phyloP scores from a whole-genome alignment of 305 asterid species.

The Plantago lanceolata region DNA sequence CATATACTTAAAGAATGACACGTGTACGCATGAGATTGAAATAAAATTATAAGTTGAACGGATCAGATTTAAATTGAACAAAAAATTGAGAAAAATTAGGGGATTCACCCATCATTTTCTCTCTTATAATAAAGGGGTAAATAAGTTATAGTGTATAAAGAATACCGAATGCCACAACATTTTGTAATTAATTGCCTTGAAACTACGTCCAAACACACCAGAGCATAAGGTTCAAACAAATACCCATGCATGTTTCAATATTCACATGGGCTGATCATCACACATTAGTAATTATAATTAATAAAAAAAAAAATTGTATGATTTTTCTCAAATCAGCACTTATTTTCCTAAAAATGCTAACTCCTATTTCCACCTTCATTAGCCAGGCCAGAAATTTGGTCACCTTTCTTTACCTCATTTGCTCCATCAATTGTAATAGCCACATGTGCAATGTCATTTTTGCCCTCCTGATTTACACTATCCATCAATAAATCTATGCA shows the following conservation, averaged over 20 bases:
- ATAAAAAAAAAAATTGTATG: not conserved
- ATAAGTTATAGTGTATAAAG: too few relatives aligned
- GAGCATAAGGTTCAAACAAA: too few relatives aligned
- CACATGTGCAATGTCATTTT: conserved; percentile 17
- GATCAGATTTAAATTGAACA: too few relatives aligned
- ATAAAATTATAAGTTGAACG: too few relatives aligned
- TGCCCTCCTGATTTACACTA: not conserved
- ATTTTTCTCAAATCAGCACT: not conserved
- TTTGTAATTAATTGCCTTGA: too few relatives aligned
- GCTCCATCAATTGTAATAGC: conserved; percentile 27
- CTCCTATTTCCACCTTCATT: conserved; percentile 2
- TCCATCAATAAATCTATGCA: conserved; percentile 6
- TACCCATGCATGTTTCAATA: conserved; percentile 1
- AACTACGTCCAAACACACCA: too few relatives aligned
- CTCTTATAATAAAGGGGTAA: too few relatives aligned
- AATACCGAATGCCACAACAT: too few relatives aligned
- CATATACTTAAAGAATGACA: too few relatives aligned
- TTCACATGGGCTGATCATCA: not conserved
- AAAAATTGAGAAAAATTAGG: too few relatives aligned
- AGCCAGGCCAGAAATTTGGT: conserved; percentile 19
- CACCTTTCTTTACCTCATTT: conserved; percentile 14
- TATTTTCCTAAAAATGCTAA: not conserved
- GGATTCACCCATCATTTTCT: too few relatives aligned
- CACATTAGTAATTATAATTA: not conserved
- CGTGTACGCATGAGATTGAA: too few relatives aligned